Percentiles rank a stretch among this genome's conserved stretches.
Conservation (phyloP, 139 green algal genomes). For the Picochlorum sp. region DNA sequence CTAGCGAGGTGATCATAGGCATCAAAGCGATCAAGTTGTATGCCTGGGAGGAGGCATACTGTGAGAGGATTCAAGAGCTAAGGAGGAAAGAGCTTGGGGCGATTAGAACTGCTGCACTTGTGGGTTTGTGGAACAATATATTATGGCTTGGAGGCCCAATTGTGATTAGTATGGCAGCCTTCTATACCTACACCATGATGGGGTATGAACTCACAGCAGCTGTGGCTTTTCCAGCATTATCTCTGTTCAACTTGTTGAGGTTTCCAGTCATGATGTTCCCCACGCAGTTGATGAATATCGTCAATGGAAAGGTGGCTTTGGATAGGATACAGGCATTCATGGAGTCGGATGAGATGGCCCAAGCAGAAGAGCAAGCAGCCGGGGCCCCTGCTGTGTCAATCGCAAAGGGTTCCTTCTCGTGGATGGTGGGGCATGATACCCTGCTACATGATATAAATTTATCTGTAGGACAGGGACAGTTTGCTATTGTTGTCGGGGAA, state of each 20-base stretch:
- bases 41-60: constrained; percentile 79
- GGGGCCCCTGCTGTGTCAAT: constrained; percentile 1
- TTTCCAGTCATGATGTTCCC: constrained; percentile 62
- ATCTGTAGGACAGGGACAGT: constrained; percentile 23
- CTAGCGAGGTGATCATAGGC: constrained; percentile 73
- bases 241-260: constrained; percentile 79
- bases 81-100: constrained; percentile 54
- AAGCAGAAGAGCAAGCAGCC: constrained; percentile 6
- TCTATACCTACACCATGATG: constrained; percentile 43
- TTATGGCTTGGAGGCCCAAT: constrained; percentile 34
- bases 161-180: constrained; percentile 43
- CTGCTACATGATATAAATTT: constrained; percentile 32
- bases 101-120: constrained; percentile 25
- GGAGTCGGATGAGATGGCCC: constrained; percentile 53
- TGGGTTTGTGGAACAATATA: constrained; percentile 32
- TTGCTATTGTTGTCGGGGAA: constrained; percentile 44
- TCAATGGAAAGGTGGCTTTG: constrained; percentile 63
- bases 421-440: constrained; percentile 2
- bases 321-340: constrained; percentile 69
- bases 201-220: constrained; percentile 53
- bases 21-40: constrained; percentile 94
- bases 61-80: constrained; percentile 55
- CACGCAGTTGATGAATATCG: constrained; percentile 63
- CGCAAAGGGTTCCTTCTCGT: constrained; percentile 26
- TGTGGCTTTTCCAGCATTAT: constrained; percentile 72